Evolutionary conservation across 495 filamentous ascomycete species (phyloP).

Genomic region (Hypoxylon perforatum): DNA sequence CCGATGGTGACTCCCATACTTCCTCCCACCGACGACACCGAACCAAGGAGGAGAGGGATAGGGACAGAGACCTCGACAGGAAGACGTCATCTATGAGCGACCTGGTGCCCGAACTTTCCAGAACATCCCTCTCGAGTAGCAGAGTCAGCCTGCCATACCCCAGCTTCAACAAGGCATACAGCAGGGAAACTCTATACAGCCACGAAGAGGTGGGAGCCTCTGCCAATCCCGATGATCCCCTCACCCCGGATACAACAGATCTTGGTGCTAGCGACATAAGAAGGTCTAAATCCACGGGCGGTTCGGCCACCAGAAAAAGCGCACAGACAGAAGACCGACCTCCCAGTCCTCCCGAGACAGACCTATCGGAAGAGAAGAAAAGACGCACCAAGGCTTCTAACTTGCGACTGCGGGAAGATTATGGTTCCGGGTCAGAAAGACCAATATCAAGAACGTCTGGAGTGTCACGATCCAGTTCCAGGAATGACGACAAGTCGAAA

Average conservation of each 20-base stretch:
- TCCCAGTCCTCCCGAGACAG: slow-evolving; percentile 67
- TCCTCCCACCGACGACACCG: slow-evolving; percentile 54
- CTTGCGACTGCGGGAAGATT: slow-evolving; percentile 47
- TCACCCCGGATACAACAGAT: slow-evolving; percentile 84
- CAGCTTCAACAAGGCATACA: slow-evolving; percentile 86
- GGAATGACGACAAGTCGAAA: slow-evolving; percentile 57
- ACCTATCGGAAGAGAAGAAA: slow-evolving; percentile 59
- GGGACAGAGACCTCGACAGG: slow-evolving; percentile 51
- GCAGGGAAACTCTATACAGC: slow-evolving; percentile 79
- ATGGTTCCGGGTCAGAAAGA: slow-evolving; percentile 44
- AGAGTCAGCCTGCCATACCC: slow-evolving; percentile 81
- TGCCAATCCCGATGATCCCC: slow-evolving; percentile 62
- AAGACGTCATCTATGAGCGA: slow-evolving; percentile 55
- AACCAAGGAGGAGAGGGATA: slow-evolving; percentile 55
- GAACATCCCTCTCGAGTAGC: slow-evolving; percentile 49
- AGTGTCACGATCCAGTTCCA: slow-evolving; percentile 56
- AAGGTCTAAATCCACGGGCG: slow-evolving; percentile 53
- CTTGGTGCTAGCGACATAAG: slow-evolving; percentile 64
- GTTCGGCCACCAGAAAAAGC: slow-evolving; percentile 45
- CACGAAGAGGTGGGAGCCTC: slow-evolving; percentile 62
- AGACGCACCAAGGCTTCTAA: slow-evolving; percentile 50
- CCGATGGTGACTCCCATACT: slow-evolving; percentile 53
- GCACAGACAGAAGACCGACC: slow-evolving; percentile 57
- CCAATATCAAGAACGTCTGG: slow-evolving; percentile 53
- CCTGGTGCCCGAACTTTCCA: slow-evolving; percentile 61